phyloP scores from a whole-genome alignment of 164 flowering plant genomes.

The Nelumbo lutea region DNA sequence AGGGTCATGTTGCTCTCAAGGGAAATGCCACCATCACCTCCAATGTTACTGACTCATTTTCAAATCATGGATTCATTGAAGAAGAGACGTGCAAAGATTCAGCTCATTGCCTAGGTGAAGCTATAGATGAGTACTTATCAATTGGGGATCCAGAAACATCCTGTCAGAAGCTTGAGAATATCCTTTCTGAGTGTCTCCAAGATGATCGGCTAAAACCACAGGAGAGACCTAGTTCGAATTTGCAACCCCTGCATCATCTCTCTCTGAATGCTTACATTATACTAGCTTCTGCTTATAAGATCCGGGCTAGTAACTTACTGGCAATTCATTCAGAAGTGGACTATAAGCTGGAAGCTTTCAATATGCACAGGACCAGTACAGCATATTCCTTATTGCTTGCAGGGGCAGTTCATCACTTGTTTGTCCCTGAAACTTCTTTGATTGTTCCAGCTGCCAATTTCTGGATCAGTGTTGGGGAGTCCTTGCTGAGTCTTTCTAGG shows the following conservation, averaged over 20 bases:
- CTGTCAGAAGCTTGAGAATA: conserved; percentile 48
- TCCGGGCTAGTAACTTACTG: conserved; percentile 26
- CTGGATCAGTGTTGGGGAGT: conserved; percentile 62
- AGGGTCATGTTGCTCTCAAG: conserved; percentile 19
- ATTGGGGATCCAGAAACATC: conserved; percentile 44
- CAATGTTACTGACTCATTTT: conserved; percentile 5
- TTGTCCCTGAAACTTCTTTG: conserved; percentile 47
- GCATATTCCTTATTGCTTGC: conserved; percentile 71
- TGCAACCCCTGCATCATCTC: conserved; percentile 51
- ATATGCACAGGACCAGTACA: conserved; percentile 35
- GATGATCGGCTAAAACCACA: conserved; percentile 12
- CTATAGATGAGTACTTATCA: conserved; percentile 39
- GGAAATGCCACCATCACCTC: conserved; percentile 19
- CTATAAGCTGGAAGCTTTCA: conserved; percentile 23
- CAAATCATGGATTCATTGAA: conserved; percentile 3
- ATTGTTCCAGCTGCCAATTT: conserved; percentile 45
- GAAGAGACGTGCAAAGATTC: conserved; percentile 23
- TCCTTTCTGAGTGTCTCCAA: conserved; percentile 29
- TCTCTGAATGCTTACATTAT: conserved; percentile 53
- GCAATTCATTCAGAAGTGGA: conserved; percentile 14
- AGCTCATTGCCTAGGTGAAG: conserved; percentile 34
- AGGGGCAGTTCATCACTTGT: conserved; percentile 48
- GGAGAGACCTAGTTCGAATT: conserved; percentile 19
- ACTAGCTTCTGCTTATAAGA: conserved; percentile 59
- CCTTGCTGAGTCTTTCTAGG: conserved; percentile 39